phyloP scores from a whole-genome alignment of 768 basidiomycete species.

The Tricholoma furcatifolium region DNA sequence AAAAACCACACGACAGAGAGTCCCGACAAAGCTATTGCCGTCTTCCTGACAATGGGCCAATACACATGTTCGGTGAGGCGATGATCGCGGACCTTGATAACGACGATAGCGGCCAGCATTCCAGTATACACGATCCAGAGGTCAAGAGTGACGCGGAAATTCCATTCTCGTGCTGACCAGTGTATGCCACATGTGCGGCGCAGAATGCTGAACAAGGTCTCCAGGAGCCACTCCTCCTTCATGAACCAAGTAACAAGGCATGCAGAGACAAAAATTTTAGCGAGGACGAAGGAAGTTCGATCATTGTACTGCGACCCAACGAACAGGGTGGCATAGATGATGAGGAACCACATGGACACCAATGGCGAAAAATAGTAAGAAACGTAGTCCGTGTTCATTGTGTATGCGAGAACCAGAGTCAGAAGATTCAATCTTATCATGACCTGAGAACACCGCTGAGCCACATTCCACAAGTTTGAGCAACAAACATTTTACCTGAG shows the following conservation, averaged over 20 bases:
- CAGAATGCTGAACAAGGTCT: conserved; percentile 61
- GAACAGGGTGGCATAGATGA: conserved; percentile 80
- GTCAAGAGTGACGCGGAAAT: conserved; percentile 86
- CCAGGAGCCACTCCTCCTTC: conserved; percentile 59
- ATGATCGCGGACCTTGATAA: conserved; percentile 74
- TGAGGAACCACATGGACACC: conserved; percentile 87
- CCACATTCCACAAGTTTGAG: neutral
- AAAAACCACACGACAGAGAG: conserved; percentile 75
- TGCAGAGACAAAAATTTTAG: conserved; percentile 70
- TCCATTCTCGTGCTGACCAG: conserved; percentile 88
- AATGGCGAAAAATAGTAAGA: conserved; percentile 91
- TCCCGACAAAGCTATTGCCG: conserved; percentile 46
- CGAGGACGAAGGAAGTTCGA: conserved; percentile 59
- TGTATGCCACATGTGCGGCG: conserved; percentile 66
- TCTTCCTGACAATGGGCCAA: conserved; percentile 58
- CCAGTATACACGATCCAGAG: conserved; percentile 87
- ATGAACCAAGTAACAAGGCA: conserved; percentile 64
- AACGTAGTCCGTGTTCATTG: conserved; percentile 90
- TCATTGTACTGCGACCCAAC: conserved; percentile 75
- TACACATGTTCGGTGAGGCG: conserved; percentile 65
- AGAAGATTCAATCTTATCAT: conserved; percentile 83
- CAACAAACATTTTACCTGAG: conserved; percentile 48
- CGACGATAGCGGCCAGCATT: conserved; percentile 73
- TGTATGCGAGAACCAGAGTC: conserved; percentile 79
- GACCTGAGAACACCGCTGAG: conserved; percentile 39